Percentiles rank a stretch among this genome's conserved stretches.
These are phyloP conservation scores for Rhizopogon vulgaris DNA, from an alignment of 768 basidiomycete species.

Conservation along the genomic window DNA sequence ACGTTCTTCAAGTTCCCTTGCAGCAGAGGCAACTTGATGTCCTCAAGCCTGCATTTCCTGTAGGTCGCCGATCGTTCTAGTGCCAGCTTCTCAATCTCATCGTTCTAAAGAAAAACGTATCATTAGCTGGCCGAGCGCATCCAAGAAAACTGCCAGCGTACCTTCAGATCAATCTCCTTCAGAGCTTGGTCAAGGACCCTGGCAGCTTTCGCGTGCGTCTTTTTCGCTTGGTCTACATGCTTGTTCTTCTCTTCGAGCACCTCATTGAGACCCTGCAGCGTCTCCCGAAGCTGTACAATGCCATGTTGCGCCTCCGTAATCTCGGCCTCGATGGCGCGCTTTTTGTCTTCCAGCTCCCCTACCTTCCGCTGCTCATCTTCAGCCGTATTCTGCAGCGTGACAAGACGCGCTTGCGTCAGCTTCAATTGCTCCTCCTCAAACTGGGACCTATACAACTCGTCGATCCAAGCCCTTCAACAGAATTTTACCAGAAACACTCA, in stretches of 20 bases:
- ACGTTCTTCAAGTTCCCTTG: conserved; percentile 78
- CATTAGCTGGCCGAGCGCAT: neutral
- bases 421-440: conserved; percentile 79
- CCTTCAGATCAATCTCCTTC: conserved; percentile 85
- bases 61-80: conserved; percentile 84
- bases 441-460: conserved; percentile 44
- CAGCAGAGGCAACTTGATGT: conserved; percentile 75
- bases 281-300: conserved; percentile 53
- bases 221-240: conserved; percentile 71
- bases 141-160: conserved; percentile 26
- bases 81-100: conserved; percentile 85
- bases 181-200: conserved; percentile 80
- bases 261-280: conserved; percentile 55
- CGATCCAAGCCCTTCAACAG: neutral
- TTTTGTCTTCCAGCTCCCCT: conserved; percentile 46
- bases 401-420: conserved; percentile 56
- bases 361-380: conserved; percentile 50
- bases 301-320: conserved; percentile 51
- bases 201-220: conserved; percentile 58
- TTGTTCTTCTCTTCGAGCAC: conserved; percentile 68
- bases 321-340: conserved; percentile 49
- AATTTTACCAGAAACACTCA: conserved; percentile 28
- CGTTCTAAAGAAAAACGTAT: conserved; percentile 43
- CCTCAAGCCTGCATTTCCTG: conserved; percentile 89
- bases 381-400: conserved; percentile 45